phyloP scores from a whole-genome alignment of 164 flowering plant species.

The Sextonia rubra region DNA sequence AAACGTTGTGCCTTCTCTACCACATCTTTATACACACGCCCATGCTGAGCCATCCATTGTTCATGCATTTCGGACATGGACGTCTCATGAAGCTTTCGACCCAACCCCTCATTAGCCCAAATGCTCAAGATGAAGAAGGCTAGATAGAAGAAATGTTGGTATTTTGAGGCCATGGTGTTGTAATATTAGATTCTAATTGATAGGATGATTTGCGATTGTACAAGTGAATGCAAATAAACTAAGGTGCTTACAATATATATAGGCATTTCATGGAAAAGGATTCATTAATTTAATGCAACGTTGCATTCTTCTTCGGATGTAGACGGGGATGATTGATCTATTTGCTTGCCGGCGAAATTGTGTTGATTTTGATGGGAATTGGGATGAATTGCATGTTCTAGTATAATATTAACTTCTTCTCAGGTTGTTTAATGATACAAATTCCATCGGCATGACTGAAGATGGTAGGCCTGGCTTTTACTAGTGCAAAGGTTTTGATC shows the following conservation, averaged over 20 bases:
- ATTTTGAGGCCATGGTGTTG: not conserved
- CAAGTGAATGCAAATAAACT: too few relatives aligned
- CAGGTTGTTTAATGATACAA: too few relatives aligned
- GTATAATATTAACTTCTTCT: too few relatives aligned
- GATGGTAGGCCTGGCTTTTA: too few relatives aligned
- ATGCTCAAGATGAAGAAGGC: conserved; percentile 11
- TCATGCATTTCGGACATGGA: conserved; percentile 27
- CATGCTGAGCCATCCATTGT: conserved; percentile 37
- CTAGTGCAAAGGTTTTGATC: too few relatives aligned
- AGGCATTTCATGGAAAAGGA: not conserved
- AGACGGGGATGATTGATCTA: too few relatives aligned
- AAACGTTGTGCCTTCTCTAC: conserved; percentile 32
- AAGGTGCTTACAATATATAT: not conserved
- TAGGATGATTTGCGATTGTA: not conserved
- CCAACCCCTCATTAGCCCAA: conserved; percentile 9
- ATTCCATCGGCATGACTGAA: too few relatives aligned
- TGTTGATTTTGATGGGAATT: not conserved
- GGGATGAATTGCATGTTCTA: not conserved
- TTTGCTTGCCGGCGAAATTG: not conserved
- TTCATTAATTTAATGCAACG: too few relatives aligned
- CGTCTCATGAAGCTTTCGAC: conserved; percentile 18
- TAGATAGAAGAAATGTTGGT: not conserved
- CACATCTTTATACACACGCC: conserved; percentile 25
- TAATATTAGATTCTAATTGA: not conserved
- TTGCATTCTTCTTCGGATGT: too few relatives aligned